Evolutionary conservation across 2,329 filamentous ascomycete species (phyloP).

Genomic region (Aspergillus ibericus): DNA sequence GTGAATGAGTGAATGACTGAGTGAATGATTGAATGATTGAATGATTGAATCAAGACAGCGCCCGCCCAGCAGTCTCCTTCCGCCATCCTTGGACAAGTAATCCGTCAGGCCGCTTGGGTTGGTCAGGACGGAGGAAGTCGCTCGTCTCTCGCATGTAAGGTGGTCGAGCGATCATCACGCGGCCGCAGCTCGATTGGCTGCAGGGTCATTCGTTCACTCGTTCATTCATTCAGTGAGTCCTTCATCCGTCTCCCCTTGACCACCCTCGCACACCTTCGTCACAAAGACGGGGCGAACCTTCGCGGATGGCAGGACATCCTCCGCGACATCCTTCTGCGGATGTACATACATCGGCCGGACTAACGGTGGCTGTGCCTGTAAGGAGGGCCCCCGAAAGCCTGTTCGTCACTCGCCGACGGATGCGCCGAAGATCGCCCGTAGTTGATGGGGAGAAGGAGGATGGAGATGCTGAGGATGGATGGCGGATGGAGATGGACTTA

Average conservation of each 20-base stretch:
- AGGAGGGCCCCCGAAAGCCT: conserved; percentile 1
- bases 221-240: too few relatives aligned
- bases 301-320: background rate
- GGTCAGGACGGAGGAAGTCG: background rate
- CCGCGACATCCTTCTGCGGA: too few relatives aligned
- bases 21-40: too few relatives aligned
- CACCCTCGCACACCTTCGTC: background rate
- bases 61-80: too few relatives aligned
- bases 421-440: too few relatives aligned
- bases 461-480: too few relatives aligned
- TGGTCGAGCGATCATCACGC: conserved; percentile 4
- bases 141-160: background rate
- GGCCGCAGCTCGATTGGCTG: background rate
- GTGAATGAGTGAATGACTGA: too few relatives aligned
- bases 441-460: too few relatives aligned
- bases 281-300: background rate
- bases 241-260: too few relatives aligned
- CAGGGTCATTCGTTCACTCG: background rate
- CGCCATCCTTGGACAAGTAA: background rate
- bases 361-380: conserved; percentile 18
- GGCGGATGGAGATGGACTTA: background rate
- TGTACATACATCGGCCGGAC: background rate
- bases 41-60: too few relatives aligned
- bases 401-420: background rate
- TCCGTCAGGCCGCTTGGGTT: background rate